Percentiles rank a stretch among this genome's conserved stretches.
Evolutionary conservation across 2,329 filamentous ascomycete genomes (phyloP).

Genomic region (Alternaria triticimaculans): DNA sequence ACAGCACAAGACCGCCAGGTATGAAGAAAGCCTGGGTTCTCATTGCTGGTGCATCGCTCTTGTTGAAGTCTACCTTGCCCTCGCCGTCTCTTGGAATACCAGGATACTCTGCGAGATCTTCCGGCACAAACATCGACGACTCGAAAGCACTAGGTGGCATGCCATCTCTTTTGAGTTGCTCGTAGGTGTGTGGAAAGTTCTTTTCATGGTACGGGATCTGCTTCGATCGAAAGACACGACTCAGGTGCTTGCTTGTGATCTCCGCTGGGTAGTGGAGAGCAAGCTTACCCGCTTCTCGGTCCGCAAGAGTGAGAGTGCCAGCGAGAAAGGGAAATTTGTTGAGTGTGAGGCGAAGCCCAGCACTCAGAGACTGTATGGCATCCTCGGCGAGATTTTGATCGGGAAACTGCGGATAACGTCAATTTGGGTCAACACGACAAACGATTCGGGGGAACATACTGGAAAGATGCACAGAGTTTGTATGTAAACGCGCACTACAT

Average conservation of each 20-base stretch:
- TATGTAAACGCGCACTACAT: constrained; percentile 41
- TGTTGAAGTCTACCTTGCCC: constrained; percentile 34
- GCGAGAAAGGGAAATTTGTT: constrained; percentile 40
- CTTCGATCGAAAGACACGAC: constrained; percentile 30
- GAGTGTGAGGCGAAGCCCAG: constrained; percentile 34
- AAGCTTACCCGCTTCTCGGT: constrained; percentile 32
- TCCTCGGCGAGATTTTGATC: constrained; percentile 33
- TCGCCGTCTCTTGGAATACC: constrained; percentile 37
- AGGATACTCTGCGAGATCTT: constrained; percentile 35
- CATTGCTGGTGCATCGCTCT: constrained; percentile 38
- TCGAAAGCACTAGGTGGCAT: constrained; percentile 45
- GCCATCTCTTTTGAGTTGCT: constrained; percentile 36
- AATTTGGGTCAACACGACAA: background rate
- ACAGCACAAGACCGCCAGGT: constrained; percentile 44
- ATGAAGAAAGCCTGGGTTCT: constrained; percentile 45
- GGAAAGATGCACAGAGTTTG: constrained; percentile 42
- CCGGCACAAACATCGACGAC: constrained; percentile 37
- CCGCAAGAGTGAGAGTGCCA: constrained; percentile 36
- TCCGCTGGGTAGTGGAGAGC: constrained; percentile 34
- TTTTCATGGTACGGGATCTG: constrained; percentile 21
- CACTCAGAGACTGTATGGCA: constrained; percentile 33
- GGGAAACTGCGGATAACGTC: constrained; percentile 26
- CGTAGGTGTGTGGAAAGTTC: constrained; percentile 35
- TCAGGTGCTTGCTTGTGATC: constrained; percentile 22
- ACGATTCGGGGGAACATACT: constrained; percentile 12